A percentile compares a stretch with the other conserved stretches of the same genome.
These are phyloP conservation scores for Barbarea vulgaris DNA, from an alignment of 345 rosid species.

Conservation along the genomic window DNA sequence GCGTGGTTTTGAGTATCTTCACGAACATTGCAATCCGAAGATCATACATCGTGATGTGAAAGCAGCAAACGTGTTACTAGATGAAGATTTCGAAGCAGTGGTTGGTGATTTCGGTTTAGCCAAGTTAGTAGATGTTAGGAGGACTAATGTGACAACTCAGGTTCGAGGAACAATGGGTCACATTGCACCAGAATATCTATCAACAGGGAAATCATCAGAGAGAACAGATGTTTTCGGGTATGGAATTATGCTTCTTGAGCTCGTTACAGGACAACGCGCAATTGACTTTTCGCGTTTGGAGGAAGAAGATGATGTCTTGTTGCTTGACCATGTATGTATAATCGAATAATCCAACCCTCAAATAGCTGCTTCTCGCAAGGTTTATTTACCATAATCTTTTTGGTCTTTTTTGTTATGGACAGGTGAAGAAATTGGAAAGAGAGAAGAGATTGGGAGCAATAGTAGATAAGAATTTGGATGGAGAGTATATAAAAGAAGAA, in stretches of 20 bases:
- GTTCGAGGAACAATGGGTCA: constrained; percentile 99
- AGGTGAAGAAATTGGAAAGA: constrained; percentile 96
- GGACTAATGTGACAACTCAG: constrained; percentile 91
- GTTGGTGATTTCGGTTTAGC: constrained; percentile 99
- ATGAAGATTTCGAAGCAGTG: constrained; percentile 95
- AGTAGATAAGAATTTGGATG: constrained; percentile 74
- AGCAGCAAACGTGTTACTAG: constrained; percentile 93
- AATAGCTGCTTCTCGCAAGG: not conserved
- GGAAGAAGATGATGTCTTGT: constrained; percentile 91
- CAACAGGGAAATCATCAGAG: constrained; percentile 96
- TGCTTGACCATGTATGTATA: constrained; percentile 85
- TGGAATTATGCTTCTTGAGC: constrained; percentile 94
- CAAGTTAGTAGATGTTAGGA: constrained; percentile 87
- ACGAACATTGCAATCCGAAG: constrained; percentile 96
- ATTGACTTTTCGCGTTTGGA: constrained; percentile 95
- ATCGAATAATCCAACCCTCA: not conserved
- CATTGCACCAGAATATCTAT: constrained; percentile 95
- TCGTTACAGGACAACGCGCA: constrained; percentile 99
- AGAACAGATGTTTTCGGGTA: constrained; percentile 97
- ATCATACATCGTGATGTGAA: constrained; percentile 97
- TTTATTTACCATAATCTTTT: not conserved
- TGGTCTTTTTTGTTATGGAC: constrained; percentile 21
- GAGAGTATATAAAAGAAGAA: constrained; percentile 58
- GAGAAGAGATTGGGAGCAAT: constrained; percentile 82
- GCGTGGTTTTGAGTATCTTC: constrained; percentile 96